These are phyloP conservation scores for Alternaria rosae DNA, from an alignment of 2,329 filamentous ascomycete genomes.

Conservation along the genomic window DNA sequence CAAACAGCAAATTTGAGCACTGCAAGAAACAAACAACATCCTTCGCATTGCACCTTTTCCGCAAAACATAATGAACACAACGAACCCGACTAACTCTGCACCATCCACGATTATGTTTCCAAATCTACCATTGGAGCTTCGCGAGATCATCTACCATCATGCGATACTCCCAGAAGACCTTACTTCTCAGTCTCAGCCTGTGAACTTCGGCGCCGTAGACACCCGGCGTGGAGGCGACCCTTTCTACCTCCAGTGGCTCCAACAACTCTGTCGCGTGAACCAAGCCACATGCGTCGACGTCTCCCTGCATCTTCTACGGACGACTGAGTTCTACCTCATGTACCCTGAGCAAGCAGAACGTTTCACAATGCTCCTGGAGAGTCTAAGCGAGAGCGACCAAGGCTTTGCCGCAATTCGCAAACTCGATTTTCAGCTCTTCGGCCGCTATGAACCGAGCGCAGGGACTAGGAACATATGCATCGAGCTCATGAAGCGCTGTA, in stretches of 20 bases:
- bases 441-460: not conserved
- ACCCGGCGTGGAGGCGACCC: not conserved
- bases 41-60: not conserved
- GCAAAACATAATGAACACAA: not conserved
- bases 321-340: not conserved
- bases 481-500: slow-evolving; percentile 4
- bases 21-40: not conserved
- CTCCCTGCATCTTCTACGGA: slow-evolving; percentile 4
- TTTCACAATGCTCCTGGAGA: slow-evolving; percentile 5
- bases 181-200: not conserved
- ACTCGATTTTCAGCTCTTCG: slow-evolving; percentile 12
- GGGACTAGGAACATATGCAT: not conserved
- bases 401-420: slow-evolving; percentile 4
- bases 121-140: slow-evolving; percentile 8
- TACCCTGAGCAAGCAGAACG: not conserved
- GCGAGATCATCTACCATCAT: slow-evolving; percentile 5
- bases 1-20: not conserved
- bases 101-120: not conserved
- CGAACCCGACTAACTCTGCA: not conserved
- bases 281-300: slow-evolving; percentile 14
- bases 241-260: slow-evolving; percentile 6
- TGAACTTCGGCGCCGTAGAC: slow-evolving; percentile 5
- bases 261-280: slow-evolving; percentile 9
- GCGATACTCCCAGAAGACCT: not conserved
- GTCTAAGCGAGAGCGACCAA: not conserved